phyloP scores from a whole-genome alignment of 805 yeast genomes.

The Candida xyloterini region DNA sequence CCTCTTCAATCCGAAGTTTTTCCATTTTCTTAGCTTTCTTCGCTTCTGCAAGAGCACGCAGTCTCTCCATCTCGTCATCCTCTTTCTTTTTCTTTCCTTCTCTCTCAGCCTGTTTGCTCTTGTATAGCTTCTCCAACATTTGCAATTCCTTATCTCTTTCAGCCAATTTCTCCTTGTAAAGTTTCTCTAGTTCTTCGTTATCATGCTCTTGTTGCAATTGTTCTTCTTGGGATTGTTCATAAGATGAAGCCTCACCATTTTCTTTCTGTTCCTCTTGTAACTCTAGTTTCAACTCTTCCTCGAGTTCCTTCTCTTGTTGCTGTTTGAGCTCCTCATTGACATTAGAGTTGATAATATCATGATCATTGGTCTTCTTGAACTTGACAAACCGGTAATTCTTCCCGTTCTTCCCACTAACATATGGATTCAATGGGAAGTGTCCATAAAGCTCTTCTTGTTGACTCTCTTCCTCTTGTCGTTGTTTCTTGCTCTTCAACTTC shows the following conservation, averaged over 20 bases:
- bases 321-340: conserved; percentile 22
- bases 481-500: conserved; percentile 11
- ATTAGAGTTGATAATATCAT: conserved; percentile 28
- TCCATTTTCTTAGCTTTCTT: conserved; percentile 24
- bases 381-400: conserved; percentile 33
- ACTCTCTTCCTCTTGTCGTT: conserved; percentile 10
- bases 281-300: conserved; percentile 16
- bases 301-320: conserved; percentile 19
- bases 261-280: conserved; percentile 11
- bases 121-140: conserved; percentile 22
- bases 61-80: conserved; percentile 30
- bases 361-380: conserved; percentile 28
- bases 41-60: conserved; percentile 29
- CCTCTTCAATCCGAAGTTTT: conserved; percentile 19
- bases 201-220: conserved; percentile 9
- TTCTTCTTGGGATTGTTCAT: conserved; percentile 6
- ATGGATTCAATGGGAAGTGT: conserved; percentile 32
- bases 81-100: conserved; percentile 15
- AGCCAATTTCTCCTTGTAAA: conserved; percentile 17
- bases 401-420: conserved; percentile 28
- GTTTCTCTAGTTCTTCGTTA: conserved; percentile 15
- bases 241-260: conserved; percentile 3
- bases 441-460: conserved; percentile 28
- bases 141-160: conserved; percentile 29
- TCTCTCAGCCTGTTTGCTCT: conserved; percentile 18